Percentiles rank a stretch among this genome's conserved stretches.
phyloP scores from a whole-genome alignment of 768 basidiomycete genomes.

The Strobilomyces echinocephalus region DNA sequence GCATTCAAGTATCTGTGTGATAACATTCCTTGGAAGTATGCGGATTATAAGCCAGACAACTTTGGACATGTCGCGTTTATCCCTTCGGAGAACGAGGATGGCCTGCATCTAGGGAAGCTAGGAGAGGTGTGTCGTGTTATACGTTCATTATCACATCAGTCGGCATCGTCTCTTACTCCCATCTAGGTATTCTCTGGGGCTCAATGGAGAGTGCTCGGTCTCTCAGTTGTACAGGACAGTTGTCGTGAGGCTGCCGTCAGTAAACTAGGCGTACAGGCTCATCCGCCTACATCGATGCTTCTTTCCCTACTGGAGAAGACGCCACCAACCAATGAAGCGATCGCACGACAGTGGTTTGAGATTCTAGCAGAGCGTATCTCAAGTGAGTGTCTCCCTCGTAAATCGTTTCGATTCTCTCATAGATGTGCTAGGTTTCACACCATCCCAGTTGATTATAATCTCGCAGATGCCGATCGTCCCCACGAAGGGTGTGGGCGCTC shows the following conservation, averaged over 20 bases:
- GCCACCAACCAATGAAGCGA: conserved; percentile 50
- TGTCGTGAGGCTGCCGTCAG: conserved; percentile 46
- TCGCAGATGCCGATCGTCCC: conserved; percentile 68
- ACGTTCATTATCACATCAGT: too few species aligned
- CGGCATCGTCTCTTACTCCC: neutral
- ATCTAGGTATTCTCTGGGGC: conserved; percentile 63
- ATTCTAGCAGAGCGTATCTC: conserved; percentile 58
- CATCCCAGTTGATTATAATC: conserved; percentile 50
- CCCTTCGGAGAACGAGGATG: neutral
- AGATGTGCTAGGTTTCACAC: conserved; percentile 48
- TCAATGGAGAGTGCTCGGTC: conserved; percentile 74
- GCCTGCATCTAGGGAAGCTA: neutral
- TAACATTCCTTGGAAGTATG: neutral
- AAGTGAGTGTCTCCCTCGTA: conserved; percentile 37
- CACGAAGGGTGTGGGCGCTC: conserved; percentile 32
- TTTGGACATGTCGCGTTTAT: neutral
- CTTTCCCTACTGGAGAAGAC: conserved; percentile 53
- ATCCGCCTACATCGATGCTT: conserved; percentile 62
- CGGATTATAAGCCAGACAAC: neutral
- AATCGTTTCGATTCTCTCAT: conserved; percentile 2
- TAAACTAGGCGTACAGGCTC: conserved; percentile 65
- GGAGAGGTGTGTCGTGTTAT: neutral
- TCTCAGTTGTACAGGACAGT: conserved; percentile 56
- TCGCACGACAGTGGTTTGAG: conserved; percentile 65
- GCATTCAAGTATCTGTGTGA: neutral